Conservation (phyloP, 441 rosid genomes). For the Pelargonium australe region DNA sequence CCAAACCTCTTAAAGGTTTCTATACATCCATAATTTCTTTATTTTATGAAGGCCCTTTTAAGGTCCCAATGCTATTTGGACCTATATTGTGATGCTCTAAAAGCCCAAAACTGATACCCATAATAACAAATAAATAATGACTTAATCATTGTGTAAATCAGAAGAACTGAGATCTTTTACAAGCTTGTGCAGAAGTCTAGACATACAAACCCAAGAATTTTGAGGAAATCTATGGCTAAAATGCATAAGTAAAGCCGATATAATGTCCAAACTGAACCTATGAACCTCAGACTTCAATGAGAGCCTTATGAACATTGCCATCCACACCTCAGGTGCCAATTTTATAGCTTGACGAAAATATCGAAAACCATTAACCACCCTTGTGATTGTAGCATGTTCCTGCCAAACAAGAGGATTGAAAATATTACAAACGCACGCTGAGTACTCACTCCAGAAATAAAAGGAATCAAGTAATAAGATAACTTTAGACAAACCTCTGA, state of each 20-base stretch:
- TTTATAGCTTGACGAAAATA: slow-evolving; percentile 51
- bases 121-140: neutral
- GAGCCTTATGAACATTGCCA: slow-evolving; percentile 63
- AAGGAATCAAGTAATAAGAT: neutral
- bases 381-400: slow-evolving; percentile 39
- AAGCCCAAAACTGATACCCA: neutral
- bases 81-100: too few species aligned
- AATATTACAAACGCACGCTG: too few species aligned
- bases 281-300: slow-evolving; percentile 56
- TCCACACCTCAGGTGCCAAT: slow-evolving; percentile 81
- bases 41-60: too few species aligned
- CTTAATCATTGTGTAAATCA: slow-evolving; percentile 5
- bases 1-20: too few species aligned
- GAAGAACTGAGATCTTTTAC: slow-evolving; percentile 19
- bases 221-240: slow-evolving; percentile 48
- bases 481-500: slow-evolving; percentile 40
- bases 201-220: slow-evolving; percentile 50
- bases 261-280: slow-evolving; percentile 42
- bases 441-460: neutral
- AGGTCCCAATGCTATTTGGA: too few species aligned
- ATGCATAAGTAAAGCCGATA: slow-evolving; percentile 46
- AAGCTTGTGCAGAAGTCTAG: slow-evolving; percentile 48
- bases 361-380: slow-evolving; percentile 56
- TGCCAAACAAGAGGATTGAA: slow-evolving; percentile 20
- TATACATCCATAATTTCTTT: too few species aligned